Percentiles rank a stretch among this genome's conserved stretches.
Evolutionary conservation across 768 basidiomycete genomes (phyloP).

Genomic region (Rhizopogon roseolus): DNA sequence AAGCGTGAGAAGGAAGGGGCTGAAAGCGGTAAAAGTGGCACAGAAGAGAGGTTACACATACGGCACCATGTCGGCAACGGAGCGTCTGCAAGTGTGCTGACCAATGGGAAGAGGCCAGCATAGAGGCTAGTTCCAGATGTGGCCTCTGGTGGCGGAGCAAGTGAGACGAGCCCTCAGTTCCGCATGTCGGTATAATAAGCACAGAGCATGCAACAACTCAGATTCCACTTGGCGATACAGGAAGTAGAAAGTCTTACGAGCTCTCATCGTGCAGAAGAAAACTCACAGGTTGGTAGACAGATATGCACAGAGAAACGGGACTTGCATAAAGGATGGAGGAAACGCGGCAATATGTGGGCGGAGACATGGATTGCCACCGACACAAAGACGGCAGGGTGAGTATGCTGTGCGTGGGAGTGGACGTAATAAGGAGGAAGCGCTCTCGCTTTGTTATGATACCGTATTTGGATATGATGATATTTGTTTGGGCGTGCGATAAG

Average conservation of each 20-base stretch:
- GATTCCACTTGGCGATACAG: too few relatives aligned
- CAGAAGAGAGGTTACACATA: neutral
- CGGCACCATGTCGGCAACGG: neutral
- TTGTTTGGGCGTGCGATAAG: slow-evolving; percentile 12
- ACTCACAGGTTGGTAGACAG: too few relatives aligned
- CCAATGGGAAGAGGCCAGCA: neutral
- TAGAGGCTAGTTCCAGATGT: neutral
- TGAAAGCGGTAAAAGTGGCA: neutral
- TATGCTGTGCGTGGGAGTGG: slow-evolving; percentile 30
- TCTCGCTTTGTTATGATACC: slow-evolving; percentile 18
- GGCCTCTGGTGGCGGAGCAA: neutral
- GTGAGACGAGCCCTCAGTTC: slow-evolving; percentile 13
- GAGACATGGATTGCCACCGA: neutral
- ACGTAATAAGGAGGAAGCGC: slow-evolving; percentile 20
- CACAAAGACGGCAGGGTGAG: slow-evolving; percentile 5
- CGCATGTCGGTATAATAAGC: neutral
- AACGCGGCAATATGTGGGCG: neutral
- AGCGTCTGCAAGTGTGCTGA: neutral
- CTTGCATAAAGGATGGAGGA: too few relatives aligned
- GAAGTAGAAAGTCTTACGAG: too few relatives aligned
- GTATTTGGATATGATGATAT: slow-evolving; percentile 15
- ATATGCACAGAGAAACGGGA: too few relatives aligned
- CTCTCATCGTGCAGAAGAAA: too few relatives aligned
- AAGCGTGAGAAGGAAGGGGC: slow-evolving; percentile 1
- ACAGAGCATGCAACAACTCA: too few relatives aligned